These are phyloP conservation scores for Hanseniaspora lindneri DNA, from an alignment of 805 yeast species.

Conservation along the genomic window DNA sequence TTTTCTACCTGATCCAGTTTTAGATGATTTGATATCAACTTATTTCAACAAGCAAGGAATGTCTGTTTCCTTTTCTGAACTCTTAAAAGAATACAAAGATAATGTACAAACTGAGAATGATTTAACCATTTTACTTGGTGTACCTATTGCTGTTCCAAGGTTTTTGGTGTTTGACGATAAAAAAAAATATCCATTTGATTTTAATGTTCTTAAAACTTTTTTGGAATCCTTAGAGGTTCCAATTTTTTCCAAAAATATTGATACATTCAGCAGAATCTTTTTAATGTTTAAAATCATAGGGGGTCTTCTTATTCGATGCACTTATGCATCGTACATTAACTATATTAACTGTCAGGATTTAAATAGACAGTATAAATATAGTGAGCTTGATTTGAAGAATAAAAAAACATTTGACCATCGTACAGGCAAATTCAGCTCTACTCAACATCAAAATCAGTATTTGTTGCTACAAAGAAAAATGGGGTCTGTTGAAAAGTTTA, in stretches of 20 bases:
- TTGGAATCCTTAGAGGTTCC: neutral
- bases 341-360: neutral
- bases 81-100: neutral
- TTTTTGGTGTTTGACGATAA: conserved; percentile 6
- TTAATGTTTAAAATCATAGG: conserved; percentile 4
- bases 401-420: neutral
- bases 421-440: neutral
- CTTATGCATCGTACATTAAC: conserved; percentile 1
- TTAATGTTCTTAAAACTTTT: neutral
- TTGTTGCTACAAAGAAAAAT: neutral
- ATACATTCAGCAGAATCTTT: neutral
- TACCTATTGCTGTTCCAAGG: neutral
- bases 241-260: neutral
- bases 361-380: neutral
- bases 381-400: neutral
- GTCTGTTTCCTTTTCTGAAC: neutral
- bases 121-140: neutral
- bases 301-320: conserved; percentile 5
- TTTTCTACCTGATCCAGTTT: conserved; percentile 8
- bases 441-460: neutral
- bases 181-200: conserved; percentile 9
- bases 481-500: neutral
- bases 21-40: neutral
- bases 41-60: conserved; percentile 9
- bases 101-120: neutral